Evolutionary conservation across 129 eudicot genomes (phyloP), one percentile per base, ranked within the genome.

Genomic region (Pulicaria dysenterica): DNA sequence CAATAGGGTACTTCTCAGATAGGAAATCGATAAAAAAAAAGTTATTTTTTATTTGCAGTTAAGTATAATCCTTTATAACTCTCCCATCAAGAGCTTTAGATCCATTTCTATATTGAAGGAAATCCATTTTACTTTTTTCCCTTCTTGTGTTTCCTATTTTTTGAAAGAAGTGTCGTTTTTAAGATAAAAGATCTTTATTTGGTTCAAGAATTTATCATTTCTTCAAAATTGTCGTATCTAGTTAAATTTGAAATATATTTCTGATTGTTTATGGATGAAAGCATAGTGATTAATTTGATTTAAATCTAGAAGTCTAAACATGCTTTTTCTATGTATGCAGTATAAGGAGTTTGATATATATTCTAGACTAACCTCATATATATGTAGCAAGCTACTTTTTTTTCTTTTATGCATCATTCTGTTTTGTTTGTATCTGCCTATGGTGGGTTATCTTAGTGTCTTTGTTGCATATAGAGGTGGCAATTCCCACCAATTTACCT

Each of bases 391-490:
- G 34, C 6, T 45, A 7, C 4, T 16, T 36, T 6, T 60, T 48
- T 53, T 3, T 4, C 36, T 34, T 13, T 48, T 38, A 36, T 15
- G 31, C 9, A 48, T 36, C 15, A 8, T 36, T 6, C 17, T 68
- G 47, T 50, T 50, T 15, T 14, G 58, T 36, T n/a, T 47, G 15
- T 37, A 13, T 66, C 43, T 13, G 17, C 46, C 45, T 47, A 45
- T 67, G 12, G 58, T 67, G 43, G 24, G 58, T 67, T 67, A 67
- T 67, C 58, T 31, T 39, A 54, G 14, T 47, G 13, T 47, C 16
- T 44, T 42, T 64, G 34, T 11, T 24, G 64, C 64, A 11, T 3
- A 58, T 58, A 36, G 43, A 58, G 41, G 44, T 7, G 7, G 36
- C 2, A n/a, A n/a, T 17, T 54, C 5, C 16, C 34, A 43, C 47